Conservation (phyloP, 2,329 filamentous ascomycete genomes). For the Fusarium secorum region DNA sequence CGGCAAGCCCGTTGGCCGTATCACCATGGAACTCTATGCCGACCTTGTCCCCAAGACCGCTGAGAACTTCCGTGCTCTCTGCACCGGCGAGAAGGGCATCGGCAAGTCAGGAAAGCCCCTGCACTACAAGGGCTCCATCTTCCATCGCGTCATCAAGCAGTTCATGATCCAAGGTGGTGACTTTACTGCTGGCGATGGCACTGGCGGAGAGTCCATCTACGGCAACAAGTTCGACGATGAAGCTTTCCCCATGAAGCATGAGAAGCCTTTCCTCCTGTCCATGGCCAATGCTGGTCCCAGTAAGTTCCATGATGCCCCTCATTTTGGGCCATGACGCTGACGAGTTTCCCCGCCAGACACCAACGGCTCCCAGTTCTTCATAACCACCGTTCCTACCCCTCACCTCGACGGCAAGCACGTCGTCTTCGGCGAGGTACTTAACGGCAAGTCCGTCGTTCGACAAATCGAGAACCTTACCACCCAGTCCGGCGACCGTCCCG, state of each 20-base stretch:
- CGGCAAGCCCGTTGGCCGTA: constrained; percentile 73
- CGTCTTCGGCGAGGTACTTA: constrained; percentile 93
- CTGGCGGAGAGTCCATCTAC: constrained; percentile 96
- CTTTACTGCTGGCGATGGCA: constrained; percentile 94
- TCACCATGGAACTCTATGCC: constrained; percentile 84
- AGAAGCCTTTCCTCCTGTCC: constrained; percentile 89
- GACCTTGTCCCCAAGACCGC: constrained; percentile 90
- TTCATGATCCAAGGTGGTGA: constrained; percentile 98
- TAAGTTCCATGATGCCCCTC: constrained; percentile 50
- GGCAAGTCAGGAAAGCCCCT: constrained; percentile 85
- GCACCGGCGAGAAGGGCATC: constrained; percentile 91
- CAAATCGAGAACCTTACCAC: constrained; percentile 87
- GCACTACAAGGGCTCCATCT: constrained; percentile 90
- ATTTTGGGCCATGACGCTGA: constrained; percentile 4
- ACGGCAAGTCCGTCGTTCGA: constrained; percentile 89
- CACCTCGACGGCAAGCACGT: constrained; percentile 97
- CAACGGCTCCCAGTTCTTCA: constrained; percentile 98
- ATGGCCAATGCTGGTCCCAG: constrained; percentile 98
- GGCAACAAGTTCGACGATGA: constrained; percentile 97
- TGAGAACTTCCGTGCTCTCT: constrained; percentile 94
- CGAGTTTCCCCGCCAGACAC: constrained; percentile 64
- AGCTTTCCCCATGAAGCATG: constrained; percentile 92
- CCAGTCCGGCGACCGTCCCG: constrained; percentile 78
- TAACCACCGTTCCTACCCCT: constrained; percentile 93
- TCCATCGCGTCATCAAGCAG: constrained; percentile 97